phyloP scores from a whole-genome alignment of 2,329 filamentous ascomycete species.

The Shiraia sp. region DNA sequence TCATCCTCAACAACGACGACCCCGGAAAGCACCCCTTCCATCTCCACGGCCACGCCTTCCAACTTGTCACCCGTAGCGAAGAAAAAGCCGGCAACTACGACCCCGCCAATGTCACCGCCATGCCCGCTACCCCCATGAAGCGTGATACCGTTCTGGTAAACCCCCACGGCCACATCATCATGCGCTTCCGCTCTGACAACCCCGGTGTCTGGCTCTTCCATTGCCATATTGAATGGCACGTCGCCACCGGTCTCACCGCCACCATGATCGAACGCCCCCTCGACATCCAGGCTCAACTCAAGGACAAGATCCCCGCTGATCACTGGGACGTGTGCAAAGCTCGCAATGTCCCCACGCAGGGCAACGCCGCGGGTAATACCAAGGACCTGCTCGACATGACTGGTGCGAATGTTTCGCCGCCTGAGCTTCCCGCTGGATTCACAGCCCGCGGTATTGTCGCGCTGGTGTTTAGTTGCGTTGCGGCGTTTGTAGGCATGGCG shows the following conservation, averaged over 20 bases:
- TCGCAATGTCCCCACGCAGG: conserved; percentile 55
- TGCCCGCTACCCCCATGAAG: conserved; percentile 48
- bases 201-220: conserved; percentile 42
- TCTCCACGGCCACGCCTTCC: conserved; percentile 61
- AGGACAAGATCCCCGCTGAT: conserved; percentile 63
- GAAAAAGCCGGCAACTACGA: conserved; percentile 54
- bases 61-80: conserved; percentile 38
- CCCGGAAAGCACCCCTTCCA: conserved; percentile 69
- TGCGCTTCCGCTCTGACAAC: conserved; percentile 61
- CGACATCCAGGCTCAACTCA: conserved; percentile 60
- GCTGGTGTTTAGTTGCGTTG: conserved; percentile 71
- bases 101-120: conserved; percentile 23
- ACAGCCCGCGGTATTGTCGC: conserved; percentile 73
- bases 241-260: conserved; percentile 54
- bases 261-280: conserved; percentile 57
- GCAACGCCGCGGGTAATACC: conserved; percentile 78
- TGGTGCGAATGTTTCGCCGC: conserved; percentile 58
- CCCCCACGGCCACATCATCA: conserved; percentile 58
- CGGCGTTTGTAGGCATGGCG: conserved; percentile 69
- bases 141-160: conserved; percentile 60
- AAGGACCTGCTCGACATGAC: conserved; percentile 60
- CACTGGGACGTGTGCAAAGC: conserved; percentile 64
- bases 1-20: conserved; percentile 78
- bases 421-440: conserved; percentile 68
- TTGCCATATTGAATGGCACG: conserved; percentile 46